Conservation (phyloP, 805 yeast genomes). For the Sungouiella blattae region DNA sequence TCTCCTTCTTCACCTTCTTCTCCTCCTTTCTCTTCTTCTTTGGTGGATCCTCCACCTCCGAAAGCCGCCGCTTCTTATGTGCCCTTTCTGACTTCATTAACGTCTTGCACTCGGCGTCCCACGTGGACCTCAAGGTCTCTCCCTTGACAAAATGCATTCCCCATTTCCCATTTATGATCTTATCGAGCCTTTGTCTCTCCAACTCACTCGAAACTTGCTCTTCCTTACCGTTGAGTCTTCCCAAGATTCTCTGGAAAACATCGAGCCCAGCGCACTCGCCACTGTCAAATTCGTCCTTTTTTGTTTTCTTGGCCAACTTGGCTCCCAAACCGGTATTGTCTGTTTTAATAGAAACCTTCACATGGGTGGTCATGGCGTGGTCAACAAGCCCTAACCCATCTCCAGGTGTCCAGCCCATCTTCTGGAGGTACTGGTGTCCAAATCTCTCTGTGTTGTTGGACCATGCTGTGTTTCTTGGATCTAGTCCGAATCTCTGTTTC, state of each 20-base stretch:
- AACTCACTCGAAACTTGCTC: slow-evolving; percentile 60
- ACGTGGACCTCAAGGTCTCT: slow-evolving; percentile 75
- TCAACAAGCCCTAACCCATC: slow-evolving; percentile 72
- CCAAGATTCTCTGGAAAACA: slow-evolving; percentile 86
- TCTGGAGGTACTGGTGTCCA: slow-evolving; percentile 81
- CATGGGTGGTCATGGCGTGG: slow-evolving; percentile 73
- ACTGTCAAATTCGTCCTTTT: slow-evolving; percentile 66
- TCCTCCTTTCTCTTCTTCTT: slow-evolving; percentile 19
- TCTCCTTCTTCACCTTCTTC: slow-evolving; percentile 4
- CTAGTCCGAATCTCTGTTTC: slow-evolving; percentile 83
- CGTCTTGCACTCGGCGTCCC: slow-evolving; percentile 57
- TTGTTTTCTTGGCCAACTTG: slow-evolving; percentile 53
- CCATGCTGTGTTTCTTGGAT: slow-evolving; percentile 95
- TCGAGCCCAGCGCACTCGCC: slow-evolving; percentile 90
- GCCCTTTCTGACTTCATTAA: slow-evolving; percentile 13
- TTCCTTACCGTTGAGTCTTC: slow-evolving; percentile 84
- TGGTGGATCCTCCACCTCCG: slow-evolving; percentile 20
- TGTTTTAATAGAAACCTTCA: slow-evolving; percentile 76
- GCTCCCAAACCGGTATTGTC: slow-evolving; percentile 91
- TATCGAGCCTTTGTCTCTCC: slow-evolving; percentile 64
- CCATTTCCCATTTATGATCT: slow-evolving; percentile 79
- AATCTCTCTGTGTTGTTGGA: slow-evolving; percentile 79
- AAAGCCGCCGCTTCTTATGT: slow-evolving; percentile 19
- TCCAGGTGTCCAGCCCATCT: slow-evolving; percentile 92
- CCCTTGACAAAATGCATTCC: slow-evolving; percentile 87